Percentiles rank a stretch among this genome's conserved stretches.
Conservation (phyloP, 306 rosid species). For the Nissolia schottii region DNA sequence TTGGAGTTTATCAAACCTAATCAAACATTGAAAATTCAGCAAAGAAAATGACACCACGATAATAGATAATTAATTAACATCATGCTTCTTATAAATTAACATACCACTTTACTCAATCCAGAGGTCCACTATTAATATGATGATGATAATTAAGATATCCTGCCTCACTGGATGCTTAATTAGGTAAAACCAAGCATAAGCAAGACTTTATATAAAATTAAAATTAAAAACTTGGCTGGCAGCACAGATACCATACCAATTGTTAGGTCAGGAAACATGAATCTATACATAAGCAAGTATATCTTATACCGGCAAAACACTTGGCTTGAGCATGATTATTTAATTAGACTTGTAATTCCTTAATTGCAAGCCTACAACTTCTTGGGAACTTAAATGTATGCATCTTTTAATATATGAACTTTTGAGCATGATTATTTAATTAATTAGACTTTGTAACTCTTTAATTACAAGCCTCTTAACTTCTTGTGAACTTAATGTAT, state of each 20-base stretch:
- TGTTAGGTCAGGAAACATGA: constrained; percentile 22
- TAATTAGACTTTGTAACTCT: not conserved
- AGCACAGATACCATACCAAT: not conserved
- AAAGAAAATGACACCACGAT: constrained; percentile 18
- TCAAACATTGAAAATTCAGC: constrained; percentile 10
- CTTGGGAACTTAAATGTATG: not conserved
- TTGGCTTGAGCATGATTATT: not conserved
- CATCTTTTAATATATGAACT: too few species aligned
- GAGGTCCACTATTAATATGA: not conserved
- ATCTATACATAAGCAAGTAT: not conserved
- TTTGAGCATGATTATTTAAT: not conserved
- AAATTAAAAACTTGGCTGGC: not conserved
- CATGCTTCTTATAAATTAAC: not conserved
- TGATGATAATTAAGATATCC: not conserved
- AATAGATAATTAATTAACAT: not conserved
- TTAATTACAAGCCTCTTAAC: not conserved
- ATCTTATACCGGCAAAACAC: not conserved
- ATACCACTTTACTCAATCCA: not conserved
- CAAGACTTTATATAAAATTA: not conserved
- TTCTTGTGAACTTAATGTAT: not conserved
- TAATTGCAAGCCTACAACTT: not conserved
- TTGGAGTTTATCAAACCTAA: constrained; percentile 28
- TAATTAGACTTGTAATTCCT: not conserved
- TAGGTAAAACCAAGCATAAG: constrained; percentile 18
- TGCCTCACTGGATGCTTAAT: constrained; percentile 10